Conservation (phyloP, 1,284 basidiomycete species). For the Puccinia coronata region DNA sequence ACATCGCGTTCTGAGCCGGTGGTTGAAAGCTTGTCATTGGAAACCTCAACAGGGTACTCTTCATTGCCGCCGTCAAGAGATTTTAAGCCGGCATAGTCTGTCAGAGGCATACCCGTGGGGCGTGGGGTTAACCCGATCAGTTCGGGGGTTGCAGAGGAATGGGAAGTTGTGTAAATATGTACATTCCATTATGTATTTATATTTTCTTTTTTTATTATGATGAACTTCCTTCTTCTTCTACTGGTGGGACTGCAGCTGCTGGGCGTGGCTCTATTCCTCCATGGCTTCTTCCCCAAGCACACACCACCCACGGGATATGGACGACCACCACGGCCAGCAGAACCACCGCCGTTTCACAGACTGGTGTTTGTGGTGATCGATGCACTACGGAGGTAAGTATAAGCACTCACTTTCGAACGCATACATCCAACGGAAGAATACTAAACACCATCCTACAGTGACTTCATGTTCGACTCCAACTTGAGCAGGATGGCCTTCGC, state of each 20-base stretch:
- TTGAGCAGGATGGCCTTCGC: constrained; percentile 52
- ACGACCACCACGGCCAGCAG: neutral
- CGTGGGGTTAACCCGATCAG: no score
- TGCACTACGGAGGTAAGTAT: constrained; percentile 52
- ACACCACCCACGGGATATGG: constrained; percentile 33
- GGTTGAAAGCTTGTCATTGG: no score
- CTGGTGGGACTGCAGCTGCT: constrained; percentile 13
- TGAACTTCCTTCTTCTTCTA: neutral
- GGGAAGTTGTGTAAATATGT: no score
- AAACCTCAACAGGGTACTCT: no score
- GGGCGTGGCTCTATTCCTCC: constrained; percentile 34
- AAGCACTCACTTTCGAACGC: neutral
- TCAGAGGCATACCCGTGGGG: no score
- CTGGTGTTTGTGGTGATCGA: constrained; percentile 54
- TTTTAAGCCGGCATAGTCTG: no score
- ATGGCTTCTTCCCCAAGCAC: constrained; percentile 43
- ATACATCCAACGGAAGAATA: constrained; percentile 48
- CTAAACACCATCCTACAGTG: constrained; percentile 35
- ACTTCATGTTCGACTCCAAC: constrained; percentile 51
- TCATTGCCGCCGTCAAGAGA: no score
- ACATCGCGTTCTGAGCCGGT: no score
- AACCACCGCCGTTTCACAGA: constrained; percentile 49
- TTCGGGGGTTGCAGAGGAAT: no score
- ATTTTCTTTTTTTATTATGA: no score
- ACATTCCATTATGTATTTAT: no score